These are phyloP conservation scores for Cornus controversa DNA, from an alignment of 148 eudicot genomes.

Conservation along the genomic window DNA sequence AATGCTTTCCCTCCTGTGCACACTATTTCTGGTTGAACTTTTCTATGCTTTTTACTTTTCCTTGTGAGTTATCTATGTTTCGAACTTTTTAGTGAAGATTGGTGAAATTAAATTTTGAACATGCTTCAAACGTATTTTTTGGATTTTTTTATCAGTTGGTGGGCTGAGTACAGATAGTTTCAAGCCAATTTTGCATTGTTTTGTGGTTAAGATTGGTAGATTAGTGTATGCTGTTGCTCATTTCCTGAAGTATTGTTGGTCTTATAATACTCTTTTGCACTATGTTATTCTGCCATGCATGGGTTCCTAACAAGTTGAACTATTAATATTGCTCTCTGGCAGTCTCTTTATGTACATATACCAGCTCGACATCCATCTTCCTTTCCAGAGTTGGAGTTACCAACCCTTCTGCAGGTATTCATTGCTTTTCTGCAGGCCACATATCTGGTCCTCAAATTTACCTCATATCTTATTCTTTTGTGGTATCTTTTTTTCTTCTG, in stretches of 20 bases:
- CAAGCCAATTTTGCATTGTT: not conserved
- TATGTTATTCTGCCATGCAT: not conserved
- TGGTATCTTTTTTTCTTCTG: not conserved
- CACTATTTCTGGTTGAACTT: not conserved
- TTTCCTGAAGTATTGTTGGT: not conserved
- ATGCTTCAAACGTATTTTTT: not conserved
- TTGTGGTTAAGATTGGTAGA: not conserved
- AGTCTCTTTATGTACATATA: conserved; percentile 89
- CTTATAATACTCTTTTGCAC: not conserved
- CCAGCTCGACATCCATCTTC: conserved; percentile 89
- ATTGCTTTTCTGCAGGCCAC: not conserved
- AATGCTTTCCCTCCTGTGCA: not conserved
- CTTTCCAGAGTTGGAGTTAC: conserved; percentile 89
- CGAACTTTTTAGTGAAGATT: not conserved
- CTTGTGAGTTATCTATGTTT: not conserved
- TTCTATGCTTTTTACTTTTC: not conserved
- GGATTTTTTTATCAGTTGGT: not conserved
- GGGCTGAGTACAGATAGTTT: not conserved
- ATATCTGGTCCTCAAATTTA: not conserved
- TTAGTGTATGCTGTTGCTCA: not conserved
- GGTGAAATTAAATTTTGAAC: not conserved
- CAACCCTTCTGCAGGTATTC: conserved; percentile 86
- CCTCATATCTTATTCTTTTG: not conserved
- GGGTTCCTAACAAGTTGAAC: conserved; percentile 15
- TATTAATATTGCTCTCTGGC: conserved; percentile 30